These are phyloP conservation scores for Lunularia cruciata DNA, from an alignment of 225 moss, liverwort and hornwort genomes.

Conservation along the genomic window DNA sequence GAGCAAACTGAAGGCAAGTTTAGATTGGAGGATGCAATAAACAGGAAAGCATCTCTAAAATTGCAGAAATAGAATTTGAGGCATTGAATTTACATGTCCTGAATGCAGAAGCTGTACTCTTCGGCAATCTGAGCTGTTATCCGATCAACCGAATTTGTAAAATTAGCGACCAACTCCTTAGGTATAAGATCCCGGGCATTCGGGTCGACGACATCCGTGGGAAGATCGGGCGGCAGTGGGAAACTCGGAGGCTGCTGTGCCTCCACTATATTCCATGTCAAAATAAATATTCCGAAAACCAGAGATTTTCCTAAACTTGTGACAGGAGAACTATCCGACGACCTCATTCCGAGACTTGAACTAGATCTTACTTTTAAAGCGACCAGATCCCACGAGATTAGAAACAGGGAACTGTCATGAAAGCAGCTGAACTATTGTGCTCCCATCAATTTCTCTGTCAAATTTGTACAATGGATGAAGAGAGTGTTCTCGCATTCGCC, in stretches of 20 bases:
- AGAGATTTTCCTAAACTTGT: no score
- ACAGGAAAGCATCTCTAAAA: neutral
- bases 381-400: no score
- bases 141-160: neutral
- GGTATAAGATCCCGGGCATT: neutral
- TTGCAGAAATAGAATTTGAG: no score
- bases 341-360: no score
- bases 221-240: neutral
- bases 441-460: no score
- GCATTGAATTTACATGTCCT: conserved; percentile 28
- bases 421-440: no score
- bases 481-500: no score
- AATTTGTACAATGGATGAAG: no score
- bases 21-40: neutral
- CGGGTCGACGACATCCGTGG: neutral
- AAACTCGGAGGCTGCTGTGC: neutral
- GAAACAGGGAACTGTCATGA: no score
- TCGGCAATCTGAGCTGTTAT: conserved; percentile 15
- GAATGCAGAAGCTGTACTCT: conserved; percentile 24
- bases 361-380: no score
- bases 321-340: no score
- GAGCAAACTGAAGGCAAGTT: neutral
- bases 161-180: conserved; percentile 1
- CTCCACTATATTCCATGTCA: neutral
- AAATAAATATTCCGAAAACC: no score